These are phyloP conservation scores for Suillus bovinus DNA, from an alignment of 768 basidiomycete species.

Conservation along the genomic window DNA sequence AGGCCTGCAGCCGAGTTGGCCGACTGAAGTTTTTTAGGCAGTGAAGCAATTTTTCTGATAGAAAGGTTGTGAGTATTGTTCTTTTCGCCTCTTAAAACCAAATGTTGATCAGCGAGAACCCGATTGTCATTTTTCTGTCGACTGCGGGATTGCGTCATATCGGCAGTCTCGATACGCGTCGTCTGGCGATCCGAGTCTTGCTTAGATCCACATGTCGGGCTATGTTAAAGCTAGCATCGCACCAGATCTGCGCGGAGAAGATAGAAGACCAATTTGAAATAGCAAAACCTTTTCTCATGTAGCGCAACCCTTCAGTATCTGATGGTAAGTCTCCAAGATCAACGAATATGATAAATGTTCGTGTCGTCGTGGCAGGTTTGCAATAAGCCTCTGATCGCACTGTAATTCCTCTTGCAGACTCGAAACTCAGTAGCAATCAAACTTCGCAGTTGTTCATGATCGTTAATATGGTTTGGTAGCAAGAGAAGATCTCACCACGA, in stretches of 20 bases:
- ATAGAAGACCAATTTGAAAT: slow-evolving; percentile 30
- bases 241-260: slow-evolving; percentile 20
- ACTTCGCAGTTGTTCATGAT: background rate
- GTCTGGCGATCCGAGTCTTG: background rate
- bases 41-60: background rate
- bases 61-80: background rate
- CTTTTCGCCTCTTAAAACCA: no score
- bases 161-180: background rate
- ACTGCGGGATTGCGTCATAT: background rate
- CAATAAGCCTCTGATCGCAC: background rate
- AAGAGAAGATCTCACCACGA: slow-evolving; percentile 1
- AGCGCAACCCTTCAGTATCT: no score
- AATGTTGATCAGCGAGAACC: no score
- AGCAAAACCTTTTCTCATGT: slow-evolving; percentile 20
- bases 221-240: background rate
- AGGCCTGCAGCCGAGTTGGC: background rate
- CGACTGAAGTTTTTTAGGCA: background rate
- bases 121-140: background rate
- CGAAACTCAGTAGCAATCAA: background rate
- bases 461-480: slow-evolving; percentile 5
- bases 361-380: background rate
- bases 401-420: background rate
- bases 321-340: no score
- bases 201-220: slow-evolving; percentile 14
- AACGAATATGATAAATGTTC: no score